Evolutionary conservation across 2,329 filamentous ascomycete genomes (phyloP).

Genomic region (Colletotrichum lupini): DNA sequence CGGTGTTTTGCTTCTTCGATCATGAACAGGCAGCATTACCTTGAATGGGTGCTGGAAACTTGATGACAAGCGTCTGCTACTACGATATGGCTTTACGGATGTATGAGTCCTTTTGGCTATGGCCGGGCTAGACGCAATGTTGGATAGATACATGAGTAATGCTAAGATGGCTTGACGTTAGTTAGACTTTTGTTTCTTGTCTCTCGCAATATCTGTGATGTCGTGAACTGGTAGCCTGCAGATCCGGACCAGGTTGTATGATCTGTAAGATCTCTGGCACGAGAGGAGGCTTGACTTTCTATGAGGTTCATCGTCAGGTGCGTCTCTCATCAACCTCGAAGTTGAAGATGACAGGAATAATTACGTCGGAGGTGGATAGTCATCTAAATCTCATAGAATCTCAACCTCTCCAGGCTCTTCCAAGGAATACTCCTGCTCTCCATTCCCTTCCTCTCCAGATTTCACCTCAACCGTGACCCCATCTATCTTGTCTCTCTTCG

Average conservation of each 20-base stretch:
- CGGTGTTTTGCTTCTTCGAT: not conserved
- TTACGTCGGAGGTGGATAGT: too few species aligned
- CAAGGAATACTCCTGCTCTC: too few species aligned
- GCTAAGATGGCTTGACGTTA: conserved; percentile 33
- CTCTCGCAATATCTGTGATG: not conserved
- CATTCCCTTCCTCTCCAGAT: too few species aligned
- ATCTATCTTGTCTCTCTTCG: too few species aligned
- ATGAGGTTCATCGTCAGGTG: too few species aligned
- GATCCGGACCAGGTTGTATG: not conserved
- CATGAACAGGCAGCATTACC: conserved; percentile 16
- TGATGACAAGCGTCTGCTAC: conserved; percentile 24
- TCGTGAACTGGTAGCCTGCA: not conserved
- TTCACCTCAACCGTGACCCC: too few species aligned
- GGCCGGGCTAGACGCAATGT: conserved; percentile 19
- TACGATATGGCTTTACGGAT: conserved; percentile 22
- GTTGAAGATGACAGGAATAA: too few species aligned
- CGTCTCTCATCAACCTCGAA: too few species aligned
- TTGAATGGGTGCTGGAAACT: conserved; percentile 12
- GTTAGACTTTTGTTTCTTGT: not conserved
- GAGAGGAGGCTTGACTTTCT: too few species aligned
- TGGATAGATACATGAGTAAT: conserved; percentile 36
- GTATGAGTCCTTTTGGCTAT: not conserved
- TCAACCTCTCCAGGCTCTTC: too few species aligned
- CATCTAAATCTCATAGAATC: too few species aligned
- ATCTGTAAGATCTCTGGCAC: not conserved